A percentile compares a stretch with the other conserved stretches of the same genome.
phyloP scores from a whole-genome alignment of 164 flowering plant genomes.

The Chimonanthus salicifolius region DNA sequence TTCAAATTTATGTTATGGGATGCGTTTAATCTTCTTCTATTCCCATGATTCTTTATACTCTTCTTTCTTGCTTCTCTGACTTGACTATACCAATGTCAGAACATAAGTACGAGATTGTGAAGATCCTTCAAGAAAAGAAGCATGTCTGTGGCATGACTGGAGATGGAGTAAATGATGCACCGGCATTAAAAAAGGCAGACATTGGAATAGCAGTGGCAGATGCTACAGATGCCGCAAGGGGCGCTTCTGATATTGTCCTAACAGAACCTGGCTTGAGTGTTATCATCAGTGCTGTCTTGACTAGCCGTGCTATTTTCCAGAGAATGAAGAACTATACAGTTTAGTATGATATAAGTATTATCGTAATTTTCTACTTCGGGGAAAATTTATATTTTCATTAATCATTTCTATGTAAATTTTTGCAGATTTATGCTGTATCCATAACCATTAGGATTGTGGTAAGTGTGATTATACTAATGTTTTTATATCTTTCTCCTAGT shows the following conservation, averaged over 20 bases:
- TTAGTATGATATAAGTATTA: slow-evolving; percentile 17
- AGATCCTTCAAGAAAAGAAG: slow-evolving; percentile 79
- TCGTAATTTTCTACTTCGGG: not conserved
- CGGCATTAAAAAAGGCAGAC: slow-evolving; percentile 89
- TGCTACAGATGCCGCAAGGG: slow-evolving; percentile 89
- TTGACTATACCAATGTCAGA: slow-evolving; percentile 36
- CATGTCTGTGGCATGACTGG: slow-evolving; percentile 94
- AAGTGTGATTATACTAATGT: slow-evolving; percentile 20
- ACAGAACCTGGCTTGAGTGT: slow-evolving; percentile 92
- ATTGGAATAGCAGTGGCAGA: slow-evolving; percentile 90
- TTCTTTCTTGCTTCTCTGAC: slow-evolving; percentile 3
- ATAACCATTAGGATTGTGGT: slow-evolving; percentile 93
- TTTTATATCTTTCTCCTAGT: not conserved
- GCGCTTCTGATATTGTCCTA: slow-evolving; percentile 81
- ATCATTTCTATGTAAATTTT: slow-evolving; percentile 4
- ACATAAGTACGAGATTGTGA: slow-evolving; percentile 87
- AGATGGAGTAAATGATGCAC: slow-evolving; percentile 94
- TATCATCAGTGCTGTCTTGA: slow-evolving; percentile 76
- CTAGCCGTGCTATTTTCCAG: slow-evolving; percentile 90
- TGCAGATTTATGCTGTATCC: slow-evolving; percentile 94
- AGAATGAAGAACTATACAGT: slow-evolving; percentile 93
- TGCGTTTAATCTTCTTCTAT: not conserved
- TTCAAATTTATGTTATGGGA: not conserved
- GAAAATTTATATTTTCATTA: slow-evolving; percentile 5
- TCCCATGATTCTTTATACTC: not conserved